Evolutionary conservation across 2,329 filamentous ascomycete genomes (phyloP), one percentile per base, ranked within the genome.

Genomic region (Truncatella angustata): DNA sequence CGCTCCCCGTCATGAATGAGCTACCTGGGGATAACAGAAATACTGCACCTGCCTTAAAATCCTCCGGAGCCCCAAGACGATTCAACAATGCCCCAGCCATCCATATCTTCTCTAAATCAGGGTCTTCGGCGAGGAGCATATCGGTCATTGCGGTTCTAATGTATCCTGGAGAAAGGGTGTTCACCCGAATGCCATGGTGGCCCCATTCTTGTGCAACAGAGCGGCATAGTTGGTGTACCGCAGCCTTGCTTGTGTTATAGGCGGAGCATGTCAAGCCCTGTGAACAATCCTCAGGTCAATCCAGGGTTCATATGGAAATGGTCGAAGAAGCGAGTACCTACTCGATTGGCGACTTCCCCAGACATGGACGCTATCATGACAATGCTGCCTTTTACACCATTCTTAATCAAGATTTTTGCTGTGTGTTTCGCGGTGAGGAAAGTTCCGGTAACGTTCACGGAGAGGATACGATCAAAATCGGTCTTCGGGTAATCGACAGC

Each of bases 391-490:
- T 68, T 65, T 0, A 60, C 66, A 6, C 71, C 67, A 42, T 67
- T 69, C 44, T 70, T 66, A n/a, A 71, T 66, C 58, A 80, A 64
- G 34, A 85, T 79, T 54, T 80, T 76, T 48, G 86, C 87, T 23
- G 86, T 81, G 52, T 85, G 84, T 71, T 88, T 86, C 54, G 86
- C 86, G 62, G 85, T 88, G 66, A 86, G 76, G 69, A 85, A 86
- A 23, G 80, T 82, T n/a, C 87, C 87, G 45, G 78, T 87, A 59
- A 90, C 71, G 66, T 90, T 88, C 58, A 87, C 84, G 63, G 85
- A 75, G 63, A 90, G 73, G 60, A 90, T 84, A 67, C 86, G 80
- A 61, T 85, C 77, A 76, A 86, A 89, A 64, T 82, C 81, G 65
- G 85, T 65, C 23, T 70, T 63, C 3, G 72, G 69, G 49, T 78